Base-by-base conservation (phyloP, 768 basidiomycete genomes). In the Boletus sp. region DNA sequence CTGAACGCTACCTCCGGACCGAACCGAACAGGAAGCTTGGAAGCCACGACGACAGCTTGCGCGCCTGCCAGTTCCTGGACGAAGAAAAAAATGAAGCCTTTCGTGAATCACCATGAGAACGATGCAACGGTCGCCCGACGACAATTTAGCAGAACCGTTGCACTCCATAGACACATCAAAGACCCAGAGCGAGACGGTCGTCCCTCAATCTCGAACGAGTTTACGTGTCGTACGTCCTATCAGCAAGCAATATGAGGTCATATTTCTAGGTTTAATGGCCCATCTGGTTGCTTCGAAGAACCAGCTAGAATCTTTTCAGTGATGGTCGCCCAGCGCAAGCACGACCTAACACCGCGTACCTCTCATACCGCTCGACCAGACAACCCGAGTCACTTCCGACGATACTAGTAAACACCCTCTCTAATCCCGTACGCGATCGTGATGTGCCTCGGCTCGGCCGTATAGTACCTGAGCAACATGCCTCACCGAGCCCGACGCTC, bases 281-380 rank as follows among this genome's bases (percentile, higher is more conserved):
- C 2, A 10, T n/a, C 36, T 40, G 47, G 37, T 28, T 18, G 17
- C 20, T 35, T 36, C 57, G 20, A 33, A 40, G 49, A 18, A 40
- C 20, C 12, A 7, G n/a, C 46, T 11, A 36, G 33, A n/a, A 35
- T 11, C 12, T 20, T 20, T 12, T 5, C 46, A 18, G 32, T 35
- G 33, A 24, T 35, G 14, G 51, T 47, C 40, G 33, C 28, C 17
- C 35, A 56, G 44, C 51, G 6, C 49, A 37, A 41, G 24, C 30
- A 18, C 53, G 50, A 50, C 44, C 20, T 33, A 64, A 52, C 18
- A 12, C 62, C 65, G 58, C 57, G 18, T 33, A 12, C 60, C 37
- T 57, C 47, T 55, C 46, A 47, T 45, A 45, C 12, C 55, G 56
- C 56, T 20, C 48, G 18, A 4, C 48, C 30, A 36, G 47, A 45